Base-by-base conservation (phyloP, 371 early-diverging fungal genomes). In the Actinomucor elegans region DNA sequence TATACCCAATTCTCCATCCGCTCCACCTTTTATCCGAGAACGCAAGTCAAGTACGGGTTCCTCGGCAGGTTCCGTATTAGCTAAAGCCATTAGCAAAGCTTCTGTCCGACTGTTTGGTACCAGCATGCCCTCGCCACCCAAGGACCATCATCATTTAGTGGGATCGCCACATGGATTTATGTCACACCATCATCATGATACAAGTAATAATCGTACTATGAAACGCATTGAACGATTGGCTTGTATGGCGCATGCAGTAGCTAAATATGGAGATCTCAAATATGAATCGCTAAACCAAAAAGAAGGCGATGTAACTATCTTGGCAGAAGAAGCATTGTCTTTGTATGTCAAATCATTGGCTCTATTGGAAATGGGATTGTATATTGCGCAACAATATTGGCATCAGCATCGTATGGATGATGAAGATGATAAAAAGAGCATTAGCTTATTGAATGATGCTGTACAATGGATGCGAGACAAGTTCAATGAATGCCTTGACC, bases 381-480 rank as follows among this genome's bases (percentile, higher is more conserved):
- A 83, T 55, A 75, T 80, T 29, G 93, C 93, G 2, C 81, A 81
- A 32, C 68, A 77, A 3, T 83, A 91, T 49, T 94, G 92, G 92
- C 75, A 49, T 44, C 69, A 44, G 42, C 43, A 62, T 24, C 8
- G 31, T 14, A 31, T 40, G 3, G 55, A 55, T 10, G 68, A 64
- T 24, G 67, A 63, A 17, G 49, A 49, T 24, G 45, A 51, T 31
- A 52, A 72, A 6, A 73, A 71, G 5, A 66, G 74, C 9, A 53
- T 38, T 2, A 65, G 75, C 35, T 27, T 20, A 9, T 61, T 84
- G 14, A 84, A 84, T 57, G 75, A 71, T 36, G 84, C 83, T 0
- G 92, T 92, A 2, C 91, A 90, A 53, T 94, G 95, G 95, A 88
- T 94, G 63, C 83, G 92, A 15, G 87, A 84, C 34, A 80, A 86